phyloP scores from a whole-genome alignment of 495 filamentous ascomycete species.

The Emericellopsis terricola region DNA sequence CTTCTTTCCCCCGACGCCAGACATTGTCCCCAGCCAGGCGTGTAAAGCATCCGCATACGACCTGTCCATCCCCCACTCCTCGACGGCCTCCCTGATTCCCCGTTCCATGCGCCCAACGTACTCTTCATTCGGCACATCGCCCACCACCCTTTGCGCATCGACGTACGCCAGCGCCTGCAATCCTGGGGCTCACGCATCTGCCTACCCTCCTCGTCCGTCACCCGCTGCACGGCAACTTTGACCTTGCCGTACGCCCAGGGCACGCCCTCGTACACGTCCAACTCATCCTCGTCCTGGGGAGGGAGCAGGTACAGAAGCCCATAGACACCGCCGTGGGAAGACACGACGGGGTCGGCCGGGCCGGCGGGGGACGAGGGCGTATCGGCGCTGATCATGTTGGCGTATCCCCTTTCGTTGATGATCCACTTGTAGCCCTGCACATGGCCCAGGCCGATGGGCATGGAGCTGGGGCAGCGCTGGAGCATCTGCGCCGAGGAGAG shows the following conservation, averaged over 20 bases:
- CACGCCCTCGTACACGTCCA: constrained; percentile 20
- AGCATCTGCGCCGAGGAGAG: constrained; percentile 22
- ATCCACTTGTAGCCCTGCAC: constrained; percentile 21
- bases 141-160: constrained; percentile 9
- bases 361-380: neutral
- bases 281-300: constrained; percentile 10
- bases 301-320: constrained; percentile 20
- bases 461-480: constrained; percentile 17
- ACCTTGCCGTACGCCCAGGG: constrained; percentile 16
- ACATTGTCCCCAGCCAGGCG: no score
- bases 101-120: constrained; percentile 21
- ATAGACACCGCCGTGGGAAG: constrained; percentile 11
- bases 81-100: constrained; percentile 17
- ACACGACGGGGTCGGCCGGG: neutral
- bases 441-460: constrained; percentile 15
- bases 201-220: neutral
- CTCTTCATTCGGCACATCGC: constrained; percentile 10
- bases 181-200: neutral
- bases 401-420: constrained; percentile 24
- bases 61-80: constrained; percentile 12
- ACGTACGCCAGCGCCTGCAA: constrained; percentile 19
- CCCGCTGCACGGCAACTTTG: constrained; percentile 9
- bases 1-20: no score
- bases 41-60: constrained; percentile 13
- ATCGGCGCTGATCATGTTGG: constrained; percentile 14